These are phyloP conservation scores for Cryptomeria japonica DNA, from an alignment of 75 land plant species.

Conservation along the genomic window DNA sequence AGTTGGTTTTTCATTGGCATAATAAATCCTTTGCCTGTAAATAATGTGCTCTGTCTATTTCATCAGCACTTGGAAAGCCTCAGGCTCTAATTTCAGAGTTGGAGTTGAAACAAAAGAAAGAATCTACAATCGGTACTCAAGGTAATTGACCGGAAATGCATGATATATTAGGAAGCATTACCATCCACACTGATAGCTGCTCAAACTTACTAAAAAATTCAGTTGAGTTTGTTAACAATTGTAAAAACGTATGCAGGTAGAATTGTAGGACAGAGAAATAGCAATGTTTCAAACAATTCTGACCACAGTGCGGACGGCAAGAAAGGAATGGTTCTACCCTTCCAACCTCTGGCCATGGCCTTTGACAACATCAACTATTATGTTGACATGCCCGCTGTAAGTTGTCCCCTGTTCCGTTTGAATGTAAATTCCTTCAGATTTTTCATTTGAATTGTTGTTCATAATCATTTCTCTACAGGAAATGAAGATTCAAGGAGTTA, in stretches of 20 bases:
- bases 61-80: slow-evolving; percentile 42
- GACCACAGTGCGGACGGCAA: not conserved
- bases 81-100: slow-evolving; percentile 41
- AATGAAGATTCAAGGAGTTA: slow-evolving; percentile 65
- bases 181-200: not conserved
- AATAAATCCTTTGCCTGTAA: not conserved
- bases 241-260: not conserved
- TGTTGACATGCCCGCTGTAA: slow-evolving; percentile 83
- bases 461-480: slow-evolving; percentile 28
- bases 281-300: not conserved
- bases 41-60: not conserved
- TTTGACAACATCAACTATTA: slow-evolving; percentile 64
- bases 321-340: slow-evolving; percentile 38
- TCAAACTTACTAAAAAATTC: slow-evolving; percentile 8
- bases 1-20: not conserved
- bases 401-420: not conserved
- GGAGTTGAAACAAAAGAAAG: slow-evolving; percentile 24
- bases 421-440: not conserved
- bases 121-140: not conserved
- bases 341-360: slow-evolving; percentile 39
- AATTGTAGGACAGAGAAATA: not conserved
- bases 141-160: slow-evolving; percentile 8
- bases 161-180: slow-evolving; percentile 10
- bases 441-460: not conserved
- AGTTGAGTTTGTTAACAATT: slow-evolving; percentile 16